Evolutionary conservation across 352 stramenopile genomes (phyloP), one percentile per base, ranked within the genome.

Genomic region (Blastocystis sp.): DNA sequence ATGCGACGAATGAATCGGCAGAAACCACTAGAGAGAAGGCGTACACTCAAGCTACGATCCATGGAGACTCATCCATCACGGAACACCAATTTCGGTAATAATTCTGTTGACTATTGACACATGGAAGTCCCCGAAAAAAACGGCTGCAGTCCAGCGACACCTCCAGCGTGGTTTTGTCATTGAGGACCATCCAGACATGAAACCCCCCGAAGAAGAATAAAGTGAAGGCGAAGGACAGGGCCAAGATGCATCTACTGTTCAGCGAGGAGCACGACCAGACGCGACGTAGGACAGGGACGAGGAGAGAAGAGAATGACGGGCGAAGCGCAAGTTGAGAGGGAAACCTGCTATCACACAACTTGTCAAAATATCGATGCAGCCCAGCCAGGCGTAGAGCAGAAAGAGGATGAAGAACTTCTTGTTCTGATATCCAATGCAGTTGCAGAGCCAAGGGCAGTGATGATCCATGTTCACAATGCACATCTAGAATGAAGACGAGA

Each of bases 361-460:
- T 59, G 20, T 59, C 50, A n/a, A 59, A 59, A 45, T 73, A 73
- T 73, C 62, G n/a, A 87, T 6, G 47, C 68, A 90, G 0, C 64
- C 82, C 0, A 82, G 4, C 64, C 66, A 76, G 7, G 37, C 37
- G 29, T 93, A 93, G 50, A 93, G 91, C 26, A 94, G 26, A n/a
- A 92, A 89, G 9, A 93, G 84, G 11, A 93, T 50, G 90, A 94
- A 94, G 41, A 89, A 89, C 41, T 93, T 91, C 79, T 94, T 94
- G 87, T 95, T 95, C 87, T 92, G 91, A 66, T 91, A 92, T 41
- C 93, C 93, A 63, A 95, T 92, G 90, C 92, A 95, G 90, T 94
- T 94, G 80, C 94, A 94, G 0, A 94, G 69, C 92, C 93, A 95
- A 0, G 93, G 90, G 82, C 93, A 95, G 64, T 95, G 93, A 87